Evolutionary conservation across 495 filamentous ascomycete species (phyloP).

Genomic region (Bacidia rubella): DNA sequence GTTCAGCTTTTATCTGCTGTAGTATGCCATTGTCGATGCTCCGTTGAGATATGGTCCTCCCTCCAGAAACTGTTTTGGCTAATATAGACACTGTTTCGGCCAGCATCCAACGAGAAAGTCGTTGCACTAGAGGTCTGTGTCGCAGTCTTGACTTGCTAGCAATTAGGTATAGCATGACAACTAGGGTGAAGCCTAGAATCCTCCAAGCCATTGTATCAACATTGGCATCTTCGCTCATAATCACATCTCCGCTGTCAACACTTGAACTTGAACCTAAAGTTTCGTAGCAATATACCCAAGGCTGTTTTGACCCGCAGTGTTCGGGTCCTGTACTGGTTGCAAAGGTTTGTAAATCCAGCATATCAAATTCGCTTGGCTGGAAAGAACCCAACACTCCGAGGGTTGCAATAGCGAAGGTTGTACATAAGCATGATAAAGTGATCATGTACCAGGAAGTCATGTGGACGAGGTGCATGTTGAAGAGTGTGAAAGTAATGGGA

Average conservation of each 20-base stretch:
- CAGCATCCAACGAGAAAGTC: not conserved
- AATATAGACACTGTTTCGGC: not conserved
- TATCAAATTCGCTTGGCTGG: not conserved
- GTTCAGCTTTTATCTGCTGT: not conserved
- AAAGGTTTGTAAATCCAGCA: not conserved
- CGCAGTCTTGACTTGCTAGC: not conserved
- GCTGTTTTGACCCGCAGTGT: slow-evolving; percentile 1
- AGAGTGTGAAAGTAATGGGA: slow-evolving; percentile 16
- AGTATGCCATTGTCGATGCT: too few relatives aligned
- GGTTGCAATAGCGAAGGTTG: slow-evolving; percentile 15
- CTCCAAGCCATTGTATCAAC: not conserved
- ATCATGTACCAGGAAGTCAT: slow-evolving; percentile 18
- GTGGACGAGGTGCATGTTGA: slow-evolving; percentile 11
- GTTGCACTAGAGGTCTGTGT: not conserved
- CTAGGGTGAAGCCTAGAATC: not conserved
- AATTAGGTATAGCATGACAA: not conserved
- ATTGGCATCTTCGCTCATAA: not conserved
- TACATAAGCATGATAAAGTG: slow-evolving; percentile 7
- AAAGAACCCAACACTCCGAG: slow-evolving; percentile 7
- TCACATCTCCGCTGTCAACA: not conserved
- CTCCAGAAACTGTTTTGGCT: too few relatives aligned
- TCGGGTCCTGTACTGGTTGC: slow-evolving; percentile 1
- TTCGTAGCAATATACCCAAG: not conserved
- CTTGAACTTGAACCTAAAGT: not conserved
- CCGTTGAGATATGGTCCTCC: too few relatives aligned